Base-by-base conservation (phyloP, 768 basidiomycete genomes). In the Sarcodon aspratus region DNA sequence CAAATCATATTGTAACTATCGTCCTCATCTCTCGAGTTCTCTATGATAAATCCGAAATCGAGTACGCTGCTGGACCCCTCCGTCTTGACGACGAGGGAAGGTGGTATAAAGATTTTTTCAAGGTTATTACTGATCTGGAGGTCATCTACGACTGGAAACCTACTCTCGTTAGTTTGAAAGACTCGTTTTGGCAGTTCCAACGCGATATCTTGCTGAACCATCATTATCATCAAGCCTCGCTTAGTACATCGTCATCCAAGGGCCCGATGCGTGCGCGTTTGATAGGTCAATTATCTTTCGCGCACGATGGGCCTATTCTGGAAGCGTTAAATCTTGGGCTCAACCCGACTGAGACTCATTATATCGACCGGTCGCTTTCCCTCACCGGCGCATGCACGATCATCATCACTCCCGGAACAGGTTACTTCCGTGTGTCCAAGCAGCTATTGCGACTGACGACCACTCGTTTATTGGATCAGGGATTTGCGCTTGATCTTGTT, bases 71-170 rank as follows among this genome's bases (percentile, higher is more conserved):
- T 2, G 89, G 90, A 1, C 88, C 87, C 6, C 68, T 97, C 44
- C 74, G 79, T 11, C 68, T 73, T 46, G 84, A 92, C 56, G 87
- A 89, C 48, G 73, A 81, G 43, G 84, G 81, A 9, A 67, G 69
- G 33, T 90, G 81, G 80, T 92, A 93, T 68, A 95, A 96, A 64
- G 96, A 96, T 61, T 95, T 94, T 58, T 97, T 81, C 76, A 93
- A 95, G 64, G 83, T 98, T 55, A 87, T 94, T 59, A 87, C 90
- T 4, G 95, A 98, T 60, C 70, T 95, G 33, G 92, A 98, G 59
- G 79, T 90, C 44, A 73, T 91, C 40, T 69, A 79, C 50, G 89
- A 94, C 57, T 95, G 93, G 90, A 84, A 84, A 53, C 76, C 83
- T 1, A 90, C 87, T 0, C 75, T 97, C 5, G 82, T 88, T 51